Percentiles rank a stretch among this genome's conserved stretches.
Evolutionary conservation across 2,329 filamentous ascomycete genomes (phyloP).

Genomic region (Pyrenophora teres): DNA sequence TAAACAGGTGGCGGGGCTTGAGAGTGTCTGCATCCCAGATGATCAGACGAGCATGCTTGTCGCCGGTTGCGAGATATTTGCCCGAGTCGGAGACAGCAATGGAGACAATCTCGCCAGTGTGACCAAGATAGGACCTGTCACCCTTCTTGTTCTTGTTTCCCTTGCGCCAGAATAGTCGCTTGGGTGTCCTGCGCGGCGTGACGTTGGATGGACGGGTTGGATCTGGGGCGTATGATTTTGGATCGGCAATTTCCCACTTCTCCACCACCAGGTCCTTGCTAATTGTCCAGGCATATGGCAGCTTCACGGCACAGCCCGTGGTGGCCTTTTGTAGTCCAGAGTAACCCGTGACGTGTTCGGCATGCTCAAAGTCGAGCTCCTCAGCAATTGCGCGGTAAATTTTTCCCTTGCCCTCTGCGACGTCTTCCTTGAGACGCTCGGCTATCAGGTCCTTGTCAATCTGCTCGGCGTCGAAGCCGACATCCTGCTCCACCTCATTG

Average conservation of each 20-base stretch:
- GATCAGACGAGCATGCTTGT: constrained; percentile 80
- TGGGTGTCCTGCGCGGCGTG: constrained; percentile 65
- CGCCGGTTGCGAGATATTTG: constrained; percentile 88
- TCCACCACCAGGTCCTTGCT: constrained; percentile 82
- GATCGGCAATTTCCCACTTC: constrained; percentile 83
- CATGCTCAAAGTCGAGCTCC: constrained; percentile 70
- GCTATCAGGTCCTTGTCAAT: constrained; percentile 92
- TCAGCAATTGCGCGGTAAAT: constrained; percentile 81
- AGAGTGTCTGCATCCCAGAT: constrained; percentile 85
- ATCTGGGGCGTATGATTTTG: constrained; percentile 32
- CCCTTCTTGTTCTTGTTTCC: constrained; percentile 64
- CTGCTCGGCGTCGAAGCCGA: constrained; percentile 90
- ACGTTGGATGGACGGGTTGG: constrained; percentile 38
- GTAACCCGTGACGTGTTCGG: constrained; percentile 73
- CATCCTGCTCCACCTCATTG: constrained; percentile 72
- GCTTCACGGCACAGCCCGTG: constrained; percentile 78
- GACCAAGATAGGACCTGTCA: constrained; percentile 68
- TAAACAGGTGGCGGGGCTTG: constrained; percentile 79
- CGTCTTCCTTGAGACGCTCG: constrained; percentile 82
- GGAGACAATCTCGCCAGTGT: constrained; percentile 78
- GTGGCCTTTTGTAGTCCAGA: constrained; percentile 77
- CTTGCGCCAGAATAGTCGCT: constrained; percentile 65
- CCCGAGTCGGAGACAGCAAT: constrained; percentile 89
- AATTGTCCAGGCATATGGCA: constrained; percentile 84
- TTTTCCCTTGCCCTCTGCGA: constrained; percentile 86